A percentile compares a stretch with the other conserved stretches of the same genome.
phyloP scores from a whole-genome alignment of 208 protist genomes.

The Leishmania guyanensis region DNA sequence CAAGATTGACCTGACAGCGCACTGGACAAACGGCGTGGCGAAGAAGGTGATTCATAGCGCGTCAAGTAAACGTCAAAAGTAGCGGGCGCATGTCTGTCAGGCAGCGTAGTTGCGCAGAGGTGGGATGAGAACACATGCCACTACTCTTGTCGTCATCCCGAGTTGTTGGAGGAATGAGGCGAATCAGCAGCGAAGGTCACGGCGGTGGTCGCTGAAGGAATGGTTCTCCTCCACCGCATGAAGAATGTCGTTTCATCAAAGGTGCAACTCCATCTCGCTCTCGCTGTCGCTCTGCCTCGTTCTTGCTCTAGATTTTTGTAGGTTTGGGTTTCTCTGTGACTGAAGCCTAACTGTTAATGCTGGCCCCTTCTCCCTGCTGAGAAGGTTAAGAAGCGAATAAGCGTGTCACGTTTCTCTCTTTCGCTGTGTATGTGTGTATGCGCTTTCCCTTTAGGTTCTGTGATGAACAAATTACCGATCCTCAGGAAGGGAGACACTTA shows the following conservation, averaged over 20 bases:
- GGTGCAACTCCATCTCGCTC: background rate
- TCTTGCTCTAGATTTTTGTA: constrained; percentile 5
- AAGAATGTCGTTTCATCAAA: background rate
- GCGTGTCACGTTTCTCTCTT: background rate
- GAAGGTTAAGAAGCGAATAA: constrained; percentile 6
- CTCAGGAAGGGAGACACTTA: background rate
- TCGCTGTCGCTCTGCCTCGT: background rate
- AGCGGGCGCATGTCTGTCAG: background rate
- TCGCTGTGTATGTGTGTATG: background rate
- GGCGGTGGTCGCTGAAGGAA: background rate
- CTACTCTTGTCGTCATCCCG: background rate
- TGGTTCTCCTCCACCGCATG: background rate
- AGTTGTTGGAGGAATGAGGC: background rate
- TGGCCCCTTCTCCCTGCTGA: background rate
- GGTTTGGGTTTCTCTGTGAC: background rate
- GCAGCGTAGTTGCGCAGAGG: background rate
- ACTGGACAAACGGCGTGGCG: constrained; percentile 88
- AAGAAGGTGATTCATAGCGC: constrained; percentile 54
- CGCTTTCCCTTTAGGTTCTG: too few relatives aligned
- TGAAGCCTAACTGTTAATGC: background rate
- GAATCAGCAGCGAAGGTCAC: background rate
- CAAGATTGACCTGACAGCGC: constrained; percentile 81
- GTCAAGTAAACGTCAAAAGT: background rate
- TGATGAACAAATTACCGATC: background rate
- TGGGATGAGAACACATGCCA: background rate